Evolutionary conservation across 1,139 yeast genomes (phyloP), one percentile per base, ranked within the genome.

Genomic region (Magnusiomyces tetraspermus): DNA sequence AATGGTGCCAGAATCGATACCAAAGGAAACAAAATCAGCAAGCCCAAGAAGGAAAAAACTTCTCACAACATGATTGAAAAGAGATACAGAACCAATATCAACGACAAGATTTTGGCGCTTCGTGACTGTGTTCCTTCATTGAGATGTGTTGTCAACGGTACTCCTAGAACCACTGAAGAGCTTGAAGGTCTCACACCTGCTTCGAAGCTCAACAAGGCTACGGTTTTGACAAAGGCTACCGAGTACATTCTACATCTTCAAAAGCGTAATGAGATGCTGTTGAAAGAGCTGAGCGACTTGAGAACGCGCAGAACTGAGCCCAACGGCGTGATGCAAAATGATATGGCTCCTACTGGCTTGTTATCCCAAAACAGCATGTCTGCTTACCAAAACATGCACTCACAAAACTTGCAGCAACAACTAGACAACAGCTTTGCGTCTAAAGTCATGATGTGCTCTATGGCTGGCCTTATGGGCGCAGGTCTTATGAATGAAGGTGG

Each of bases 161-260:
- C 60, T 36, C 73, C 72, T 8, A 67, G 68, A 19, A 70, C 65
- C 13, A 69, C 68, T 24, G 73, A 68, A 45, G 74, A 83, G 57
- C 71, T 89, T 57, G 96, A 88, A 61, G 96, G 96, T 1, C 75
- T 89, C 54, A 77, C 83, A n/a, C 96, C 96, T 0, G 95, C 96
- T 2, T 73, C 80, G 51, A 88, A 87, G 64, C 75, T 89, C 60
- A 89, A 88, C 70, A 90, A 90, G 67, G 97, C 96, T 6, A 83
- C 88, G 50, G 89, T 90, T 30, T 75, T 90, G 58, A 78, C 88
- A 50, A 87, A 89, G 65, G 96, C 97, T 3, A 85, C 94, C 1
- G 97, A 89, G 67, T 90, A 89, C 64, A 89, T 90, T 61, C 76
- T 78, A 60, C 96, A 89, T 68, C 74, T 90, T 64, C 95, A 89